A percentile compares a stretch with the other conserved stretches of the same genome.
phyloP scores from a whole-genome alignment of 345 rosid species.

The Aegle marmelos region DNA sequence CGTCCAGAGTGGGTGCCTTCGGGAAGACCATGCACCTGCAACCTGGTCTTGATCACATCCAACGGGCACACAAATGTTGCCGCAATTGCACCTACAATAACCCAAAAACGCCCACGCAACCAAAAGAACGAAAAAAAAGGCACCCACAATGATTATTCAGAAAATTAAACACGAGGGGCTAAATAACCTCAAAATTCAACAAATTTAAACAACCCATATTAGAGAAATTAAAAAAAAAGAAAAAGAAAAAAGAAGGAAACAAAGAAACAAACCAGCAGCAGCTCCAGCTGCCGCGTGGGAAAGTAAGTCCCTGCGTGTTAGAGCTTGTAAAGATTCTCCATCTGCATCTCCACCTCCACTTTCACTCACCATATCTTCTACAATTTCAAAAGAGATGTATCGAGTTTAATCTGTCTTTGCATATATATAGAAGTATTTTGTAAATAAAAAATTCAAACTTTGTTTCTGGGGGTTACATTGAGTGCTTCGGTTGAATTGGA shows the following conservation, averaged over 20 bases:
- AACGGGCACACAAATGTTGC: slow-evolving; percentile 93
- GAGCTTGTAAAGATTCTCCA: slow-evolving; percentile 34
- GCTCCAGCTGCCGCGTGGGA: slow-evolving; percentile 84
- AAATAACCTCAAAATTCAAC: not conserved
- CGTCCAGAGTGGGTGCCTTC: slow-evolving; percentile 43
- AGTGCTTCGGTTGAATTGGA: slow-evolving; percentile 7
- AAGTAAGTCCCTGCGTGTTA: slow-evolving; percentile 36
- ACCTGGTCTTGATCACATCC: slow-evolving; percentile 95
- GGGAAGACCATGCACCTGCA: slow-evolving; percentile 90
- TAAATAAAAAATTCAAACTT: too few species aligned
- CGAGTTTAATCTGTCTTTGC: not conserved
- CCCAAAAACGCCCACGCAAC: not conserved
- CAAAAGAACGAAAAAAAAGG: not conserved
- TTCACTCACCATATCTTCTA: not conserved
- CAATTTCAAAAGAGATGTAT: slow-evolving; percentile 30
- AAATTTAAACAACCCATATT: not conserved
- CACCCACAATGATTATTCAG: not conserved
- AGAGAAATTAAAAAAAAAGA: not conserved
- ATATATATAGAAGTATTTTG: not conserved
- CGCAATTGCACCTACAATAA: slow-evolving; percentile 72
- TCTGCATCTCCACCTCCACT: slow-evolving; percentile 27
- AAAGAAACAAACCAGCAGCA: slow-evolving; percentile 60
- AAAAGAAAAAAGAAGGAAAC: not conserved
- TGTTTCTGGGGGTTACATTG: not conserved
- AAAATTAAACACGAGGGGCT: not conserved